Conservation (phyloP, 441 rosid species). For the Euphorbia celastroides region DNA sequence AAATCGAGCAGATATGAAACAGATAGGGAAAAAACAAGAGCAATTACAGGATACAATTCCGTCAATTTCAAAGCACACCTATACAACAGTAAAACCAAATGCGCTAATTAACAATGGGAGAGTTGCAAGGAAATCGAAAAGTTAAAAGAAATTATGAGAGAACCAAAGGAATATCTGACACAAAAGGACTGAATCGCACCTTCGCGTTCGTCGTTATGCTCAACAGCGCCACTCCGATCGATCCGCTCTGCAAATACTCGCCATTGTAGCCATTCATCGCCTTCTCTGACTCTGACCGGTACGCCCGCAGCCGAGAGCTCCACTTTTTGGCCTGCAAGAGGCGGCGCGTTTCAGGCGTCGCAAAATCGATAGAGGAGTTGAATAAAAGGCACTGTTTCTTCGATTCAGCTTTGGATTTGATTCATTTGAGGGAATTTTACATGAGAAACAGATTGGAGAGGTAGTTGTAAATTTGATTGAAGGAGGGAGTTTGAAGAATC, state of each 20-base stretch:
- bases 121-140: too few relatives aligned
- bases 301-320: conserved; percentile 40
- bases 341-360: conserved; percentile 14
- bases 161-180: too few relatives aligned
- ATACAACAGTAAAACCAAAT: too few relatives aligned
- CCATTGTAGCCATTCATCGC: conserved; percentile 22
- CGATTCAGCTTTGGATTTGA: conserved; percentile 19
- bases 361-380: conserved; percentile 18
- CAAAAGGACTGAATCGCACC: conserved; percentile 70
- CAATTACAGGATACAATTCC: too few relatives aligned
- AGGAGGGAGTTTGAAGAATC: conserved; percentile 26
- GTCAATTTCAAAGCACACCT: too few relatives aligned
- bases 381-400: conserved; percentile 6
- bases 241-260: conserved; percentile 42
- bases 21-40: too few relatives aligned
- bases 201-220: conserved; percentile 69
- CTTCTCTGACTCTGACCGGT: conserved; percentile 36
- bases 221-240: conserved; percentile 60
- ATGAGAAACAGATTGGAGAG: conserved; percentile 31
- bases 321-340: conserved; percentile 30
- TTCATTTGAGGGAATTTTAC: conserved; percentile 24
- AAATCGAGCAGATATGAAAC: conserved; percentile 4
- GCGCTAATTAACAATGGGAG: too few relatives aligned
- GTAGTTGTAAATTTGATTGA: conserved; percentile 19
- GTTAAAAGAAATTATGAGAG: too few relatives aligned